Evolutionary conservation across 2,329 filamentous ascomycete species (phyloP), one percentile per base, ranked within the genome.

Genomic region (Dactylella cylindrospora): DNA sequence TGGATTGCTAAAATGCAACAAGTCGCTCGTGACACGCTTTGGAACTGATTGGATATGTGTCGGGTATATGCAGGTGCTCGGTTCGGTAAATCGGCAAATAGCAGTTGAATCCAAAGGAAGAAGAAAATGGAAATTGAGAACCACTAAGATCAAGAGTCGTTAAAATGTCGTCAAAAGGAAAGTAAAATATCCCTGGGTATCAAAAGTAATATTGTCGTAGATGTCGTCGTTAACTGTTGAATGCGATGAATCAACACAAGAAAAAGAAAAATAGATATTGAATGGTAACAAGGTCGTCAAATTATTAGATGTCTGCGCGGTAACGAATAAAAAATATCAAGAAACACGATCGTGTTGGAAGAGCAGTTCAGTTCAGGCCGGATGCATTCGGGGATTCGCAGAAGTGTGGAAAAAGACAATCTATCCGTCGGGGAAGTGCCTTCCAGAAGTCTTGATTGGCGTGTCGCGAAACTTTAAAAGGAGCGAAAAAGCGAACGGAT

Each of bases 101-200:
- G 47, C 35, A 53, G 35, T 43, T 35, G 31, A 40, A 50, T 60
- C 53, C 40, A 41, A 25, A 29, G 22, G 33, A 38, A n/a, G n/a
- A n/a, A n/a, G n/a, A n/a, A n/a, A n/a, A n/a, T n/a, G n/a, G n/a
- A n/a, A n/a, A n/a, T n/a, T n/a, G 33, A 9, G 49, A 41, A 43
- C 26, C 40, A 61, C 46, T 47, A 53, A 61, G 29, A 29, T n/a
- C n/a, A n/a, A 52, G 47, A 61, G 55, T 61, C 55, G 55, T 61
- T 43, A 49, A 38, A 53, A 25, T 32, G 13, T 36, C 49, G 49
- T 36, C 41, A 39, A 12, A 49, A 50, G 8, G 25, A 13, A 39
- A 10, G n/a, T n/a, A n/a, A n/a, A n/a, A n/a, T 43, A 61, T 26
- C 41, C 55, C 55, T 26, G 55, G 55, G 55, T 61, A 61, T 61